Evolutionary conservation across 148 eudicot species (phyloP).

Genomic region (Amaranthus hypochondriacus): DNA sequence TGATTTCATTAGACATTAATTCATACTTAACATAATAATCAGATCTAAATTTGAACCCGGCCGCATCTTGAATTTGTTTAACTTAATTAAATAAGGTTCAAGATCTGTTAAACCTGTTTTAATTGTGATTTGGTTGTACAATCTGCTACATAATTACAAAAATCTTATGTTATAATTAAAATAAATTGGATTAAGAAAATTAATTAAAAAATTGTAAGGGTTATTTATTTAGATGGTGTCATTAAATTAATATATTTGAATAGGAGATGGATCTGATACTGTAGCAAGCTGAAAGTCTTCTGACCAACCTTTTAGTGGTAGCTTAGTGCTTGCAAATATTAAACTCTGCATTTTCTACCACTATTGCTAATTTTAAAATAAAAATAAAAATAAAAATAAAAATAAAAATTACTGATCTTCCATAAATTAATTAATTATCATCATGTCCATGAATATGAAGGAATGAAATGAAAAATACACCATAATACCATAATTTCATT

Average conservation of each 20-base stretch:
- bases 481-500: too few species aligned
- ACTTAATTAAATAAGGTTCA: not conserved
- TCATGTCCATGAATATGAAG: too few species aligned
- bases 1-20: not conserved
- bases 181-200: not conserved
- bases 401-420: too few species aligned
- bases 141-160: conserved; percentile 10
- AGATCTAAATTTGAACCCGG: conserved; percentile 11
- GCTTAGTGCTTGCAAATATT: conserved; percentile 19
- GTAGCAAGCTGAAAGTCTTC: conserved; percentile 18
- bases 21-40: conserved; percentile 16
- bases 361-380: not conserved
- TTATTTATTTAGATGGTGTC: not conserved
- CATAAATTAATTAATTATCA: too few species aligned
- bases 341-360: conserved; percentile 1
- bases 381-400: too few species aligned
- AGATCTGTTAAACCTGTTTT: conserved; percentile 11
- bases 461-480: too few species aligned
- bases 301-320: conserved; percentile 32
- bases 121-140: conserved; percentile 15
- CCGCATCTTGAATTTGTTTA: not conserved
- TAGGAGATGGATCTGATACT: conserved; percentile 10
- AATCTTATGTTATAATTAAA: not conserved
- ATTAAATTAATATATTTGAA: not conserved
- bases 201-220: not conserved